Evolutionary conservation across 139 green algal genomes (phyloP).

Genomic region (Volvox reticuliferus): DNA sequence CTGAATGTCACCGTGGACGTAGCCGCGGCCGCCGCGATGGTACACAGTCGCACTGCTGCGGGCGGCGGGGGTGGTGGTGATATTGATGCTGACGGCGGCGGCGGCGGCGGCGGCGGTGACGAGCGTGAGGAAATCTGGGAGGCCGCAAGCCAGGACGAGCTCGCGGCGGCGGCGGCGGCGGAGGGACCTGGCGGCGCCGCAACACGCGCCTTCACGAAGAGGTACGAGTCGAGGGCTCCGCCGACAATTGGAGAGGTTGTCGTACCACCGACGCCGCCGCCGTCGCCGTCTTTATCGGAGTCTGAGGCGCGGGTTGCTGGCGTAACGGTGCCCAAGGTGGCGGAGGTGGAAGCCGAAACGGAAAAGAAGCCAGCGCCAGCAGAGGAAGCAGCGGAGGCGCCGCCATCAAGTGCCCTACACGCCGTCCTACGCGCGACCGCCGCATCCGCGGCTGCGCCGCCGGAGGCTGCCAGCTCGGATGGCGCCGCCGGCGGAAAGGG

Average conservation of each 20-base stretch:
- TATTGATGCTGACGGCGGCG: not conserved
- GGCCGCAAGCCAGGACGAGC: not conserved
- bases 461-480: not conserved
- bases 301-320: not conserved
- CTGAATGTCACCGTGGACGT: not conserved
- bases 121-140: not conserved
- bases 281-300: not conserved
- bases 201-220: not conserved
- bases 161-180: slow-evolving; percentile 29
- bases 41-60: not conserved
- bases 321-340: not conserved
- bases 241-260: not conserved
- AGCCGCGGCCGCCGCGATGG: not conserved
- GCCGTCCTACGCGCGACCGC: not conserved
- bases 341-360: not conserved
- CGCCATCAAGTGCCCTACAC: slow-evolving; percentile 8
- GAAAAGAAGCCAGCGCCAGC: not conserved
- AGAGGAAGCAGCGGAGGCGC: not conserved
- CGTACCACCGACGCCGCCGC: not conserved
- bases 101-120: not conserved
- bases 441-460: not conserved
- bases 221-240: slow-evolving; percentile 20
- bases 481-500: not conserved
- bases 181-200: slow-evolving; percentile 25
- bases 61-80: not conserved